Conservation (phyloP, 441 rosid species). For the Mallotus repandus region DNA sequence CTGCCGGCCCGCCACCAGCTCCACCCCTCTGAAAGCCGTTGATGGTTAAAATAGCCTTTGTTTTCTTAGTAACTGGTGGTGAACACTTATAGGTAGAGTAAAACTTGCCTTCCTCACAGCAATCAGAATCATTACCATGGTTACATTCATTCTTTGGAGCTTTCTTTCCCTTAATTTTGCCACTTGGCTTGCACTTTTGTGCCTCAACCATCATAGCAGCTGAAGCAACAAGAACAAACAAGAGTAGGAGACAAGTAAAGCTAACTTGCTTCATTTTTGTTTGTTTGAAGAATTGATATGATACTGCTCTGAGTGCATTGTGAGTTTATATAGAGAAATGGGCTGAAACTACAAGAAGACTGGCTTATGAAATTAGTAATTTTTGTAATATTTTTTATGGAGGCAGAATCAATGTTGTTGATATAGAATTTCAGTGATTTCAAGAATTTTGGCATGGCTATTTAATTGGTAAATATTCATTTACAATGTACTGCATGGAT, state of each 20-base stretch:
- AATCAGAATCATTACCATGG: conserved; percentile 28
- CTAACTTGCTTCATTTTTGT: conserved; percentile 12
- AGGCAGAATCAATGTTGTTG: not conserved
- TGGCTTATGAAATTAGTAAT: not conserved
- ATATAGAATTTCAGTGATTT: not conserved
- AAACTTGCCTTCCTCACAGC: conserved; percentile 28
- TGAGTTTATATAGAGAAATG: not conserved
- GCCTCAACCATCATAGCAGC: conserved; percentile 7
- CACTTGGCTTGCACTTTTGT: conserved; percentile 30
- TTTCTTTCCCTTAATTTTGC: conserved; percentile 22
- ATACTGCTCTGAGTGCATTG: not conserved
- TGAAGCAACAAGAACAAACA: conserved; percentile 8
- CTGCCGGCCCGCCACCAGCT: conserved; percentile 18
- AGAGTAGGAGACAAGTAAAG: not conserved
- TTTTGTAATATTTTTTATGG: not conserved
- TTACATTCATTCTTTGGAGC: conserved; percentile 28
- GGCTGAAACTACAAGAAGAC: conserved; percentile 2
- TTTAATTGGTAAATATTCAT: not conserved
- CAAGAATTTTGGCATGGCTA: not conserved
- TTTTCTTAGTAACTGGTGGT: conserved; percentile 23
- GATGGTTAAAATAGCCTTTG: conserved; percentile 12
- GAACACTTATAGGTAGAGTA: conserved; percentile 32
- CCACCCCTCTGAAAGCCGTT: conserved; percentile 13
- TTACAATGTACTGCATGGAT: not conserved
- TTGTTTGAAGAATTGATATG: not conserved